phyloP scores from a whole-genome alignment of 305 asterid species.

The Fraxinus albicans region DNA sequence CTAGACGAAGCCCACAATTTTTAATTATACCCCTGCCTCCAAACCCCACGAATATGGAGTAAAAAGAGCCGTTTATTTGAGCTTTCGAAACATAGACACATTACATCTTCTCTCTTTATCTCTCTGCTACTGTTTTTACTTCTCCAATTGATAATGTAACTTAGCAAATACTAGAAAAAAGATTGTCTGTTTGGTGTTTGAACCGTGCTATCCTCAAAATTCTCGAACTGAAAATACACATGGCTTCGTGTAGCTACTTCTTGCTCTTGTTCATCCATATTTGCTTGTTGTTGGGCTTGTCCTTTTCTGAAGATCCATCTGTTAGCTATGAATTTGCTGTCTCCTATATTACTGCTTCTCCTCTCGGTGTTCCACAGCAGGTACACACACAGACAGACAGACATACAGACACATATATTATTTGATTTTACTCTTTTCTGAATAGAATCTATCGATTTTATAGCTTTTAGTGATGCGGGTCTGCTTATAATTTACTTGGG shows the following conservation, averaged over 20 bases:
- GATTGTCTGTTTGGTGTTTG: background rate
- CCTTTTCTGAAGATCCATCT: slow-evolving; percentile 68
- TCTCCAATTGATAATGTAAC: slow-evolving; percentile 50
- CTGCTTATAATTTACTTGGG: slow-evolving; percentile 14
- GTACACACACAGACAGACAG: slow-evolving; percentile 22
- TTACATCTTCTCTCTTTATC: slow-evolving; percentile 15
- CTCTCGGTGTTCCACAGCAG: slow-evolving; percentile 95
- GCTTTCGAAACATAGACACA: background rate
- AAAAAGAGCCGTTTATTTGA: slow-evolving; percentile 28
- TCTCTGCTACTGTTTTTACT: background rate
- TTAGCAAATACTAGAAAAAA: slow-evolving; percentile 20
- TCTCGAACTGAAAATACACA: slow-evolving; percentile 13
- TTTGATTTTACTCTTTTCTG: background rate
- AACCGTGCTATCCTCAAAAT: slow-evolving; percentile 11
- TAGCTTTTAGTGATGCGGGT: slow-evolving; percentile 9
- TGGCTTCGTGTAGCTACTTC: slow-evolving; percentile 44
- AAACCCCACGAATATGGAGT: background rate
- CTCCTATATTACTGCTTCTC: slow-evolving; percentile 91
- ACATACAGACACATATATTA: no score
- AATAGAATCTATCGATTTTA: background rate
- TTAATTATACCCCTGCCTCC: background rate
- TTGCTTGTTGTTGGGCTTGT: slow-evolving; percentile 47
- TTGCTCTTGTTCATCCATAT: slow-evolving; percentile 36
- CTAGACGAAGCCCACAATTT: background rate
- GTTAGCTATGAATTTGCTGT: slow-evolving; percentile 58